Percentiles rank a stretch among this genome's conserved stretches.
Conservation (phyloP, 148 eudicot species). For the Drosera capensis region DNA sequence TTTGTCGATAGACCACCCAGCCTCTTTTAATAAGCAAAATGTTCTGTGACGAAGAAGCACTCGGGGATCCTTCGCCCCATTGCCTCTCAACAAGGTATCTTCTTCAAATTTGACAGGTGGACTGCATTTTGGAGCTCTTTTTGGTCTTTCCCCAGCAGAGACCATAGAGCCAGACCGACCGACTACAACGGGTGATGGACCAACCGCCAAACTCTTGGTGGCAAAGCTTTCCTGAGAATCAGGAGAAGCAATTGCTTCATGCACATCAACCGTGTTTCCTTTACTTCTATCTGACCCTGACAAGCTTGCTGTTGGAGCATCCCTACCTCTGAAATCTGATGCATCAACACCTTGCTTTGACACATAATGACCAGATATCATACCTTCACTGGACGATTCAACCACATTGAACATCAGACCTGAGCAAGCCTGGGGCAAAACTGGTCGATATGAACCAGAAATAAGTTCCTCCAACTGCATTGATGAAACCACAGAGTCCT, state of each 20-base stretch:
- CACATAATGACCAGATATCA: conserved; percentile 52
- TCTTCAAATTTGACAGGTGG: conserved; percentile 21
- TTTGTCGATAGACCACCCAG: conserved; percentile 72
- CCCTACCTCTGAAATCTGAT: conserved; percentile 12
- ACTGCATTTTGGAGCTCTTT: conserved; percentile 19
- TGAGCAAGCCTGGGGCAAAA: conserved; percentile 12
- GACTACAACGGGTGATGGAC: conserved; percentile 14
- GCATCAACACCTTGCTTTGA: conserved; percentile 27
- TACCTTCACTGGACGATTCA: conserved; percentile 55
- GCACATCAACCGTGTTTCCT: conserved; percentile 32
- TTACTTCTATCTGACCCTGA: conserved; percentile 31
- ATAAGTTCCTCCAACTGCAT: conserved; percentile 24
- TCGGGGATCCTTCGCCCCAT: conserved; percentile 39
- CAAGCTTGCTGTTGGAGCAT: conserved; percentile 16
- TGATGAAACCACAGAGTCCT: conserved; percentile 21
- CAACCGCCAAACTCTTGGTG: conserved; percentile 28
- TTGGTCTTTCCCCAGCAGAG: conserved; percentile 19
- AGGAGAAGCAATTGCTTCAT: conserved; percentile 52
- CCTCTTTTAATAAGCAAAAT: conserved; percentile 39
- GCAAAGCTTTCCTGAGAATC: conserved; percentile 73
- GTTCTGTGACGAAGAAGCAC: conserved; percentile 52
- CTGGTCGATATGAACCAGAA: conserved; percentile 23
- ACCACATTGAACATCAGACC: conserved; percentile 55
- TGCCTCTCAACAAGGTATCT: conserved; percentile 23
- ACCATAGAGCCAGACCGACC: conserved; percentile 16